Evolutionary conservation across 2,329 filamentous ascomycete genomes (phyloP), one percentile per base, ranked within the genome.

Genomic region (Fusarium odoratissimum): DNA sequence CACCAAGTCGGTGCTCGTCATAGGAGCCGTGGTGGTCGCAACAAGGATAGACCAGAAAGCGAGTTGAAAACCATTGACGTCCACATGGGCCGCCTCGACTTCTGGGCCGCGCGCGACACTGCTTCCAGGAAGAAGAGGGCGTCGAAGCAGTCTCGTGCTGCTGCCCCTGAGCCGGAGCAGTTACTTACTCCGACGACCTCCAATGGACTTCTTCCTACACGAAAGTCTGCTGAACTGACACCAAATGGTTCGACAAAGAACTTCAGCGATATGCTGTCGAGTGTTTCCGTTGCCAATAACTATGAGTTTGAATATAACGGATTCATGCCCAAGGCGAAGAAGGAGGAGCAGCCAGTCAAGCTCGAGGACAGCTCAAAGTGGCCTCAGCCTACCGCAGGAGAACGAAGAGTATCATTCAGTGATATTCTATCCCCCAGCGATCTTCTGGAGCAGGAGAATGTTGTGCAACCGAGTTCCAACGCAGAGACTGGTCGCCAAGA

Each of bases 21-120:
- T 31, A 64, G 28, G 2, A 68, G 67, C 4, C 73, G 79, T 4
- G 25, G 59, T 5, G 60, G 4, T 7, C 75, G 79, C 31, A 80
- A 81, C 35, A 28, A 14, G 6, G 37, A 38, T 5, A 71, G 48
- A 28, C 65, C 64, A 16, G 55, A 64, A 11, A 59, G 48, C 48
- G 48, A 67, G 17, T 49, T 72, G 17, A 79, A 76, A 59, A 79
- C 76, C 5, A 64, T 78, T 9, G 79, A 82, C 17, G 19, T 70
- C 4, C 79, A 81, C 58, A 30, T 60, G 64, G 80, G 80, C 2
- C 59, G 80, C 40, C 60, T 81, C 37, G 33, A 42, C 4, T 33
- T 59, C 12, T 75, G 30, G 31, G 48, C 38, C 6, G 13, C 13
- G 6, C 42, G 45, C n/a, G 25, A 42, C 6, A 30, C 60, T 6